Conservation (phyloP, 129 eudicot species). For the Tanacetum coccineum region DNA sequence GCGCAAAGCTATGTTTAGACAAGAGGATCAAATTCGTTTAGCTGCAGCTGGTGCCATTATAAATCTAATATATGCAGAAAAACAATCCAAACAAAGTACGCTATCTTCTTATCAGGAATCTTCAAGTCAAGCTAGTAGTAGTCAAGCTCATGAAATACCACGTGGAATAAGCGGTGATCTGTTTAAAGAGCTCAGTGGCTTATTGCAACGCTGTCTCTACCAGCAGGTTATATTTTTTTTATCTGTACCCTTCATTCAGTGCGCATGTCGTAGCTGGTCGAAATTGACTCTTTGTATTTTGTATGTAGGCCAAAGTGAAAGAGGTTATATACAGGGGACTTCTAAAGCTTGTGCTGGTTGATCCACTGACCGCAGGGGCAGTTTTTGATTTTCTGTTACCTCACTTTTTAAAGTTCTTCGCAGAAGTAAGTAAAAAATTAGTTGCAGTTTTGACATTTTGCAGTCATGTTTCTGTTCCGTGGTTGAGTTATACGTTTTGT, state of each 20-base stretch:
- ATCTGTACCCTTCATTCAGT: not conserved
- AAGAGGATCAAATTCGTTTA: constrained; percentile 60
- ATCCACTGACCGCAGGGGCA: constrained; percentile 50
- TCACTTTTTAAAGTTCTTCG: constrained; percentile 61
- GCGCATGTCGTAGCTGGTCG: too few species aligned
- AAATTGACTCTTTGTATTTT: constrained; percentile 8
- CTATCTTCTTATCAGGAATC: constrained; percentile 59
- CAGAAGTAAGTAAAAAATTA: constrained; percentile 38
- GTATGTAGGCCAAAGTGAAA: constrained; percentile 57
- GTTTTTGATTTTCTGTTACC: constrained; percentile 70
- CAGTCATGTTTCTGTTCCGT: constrained; percentile 10
- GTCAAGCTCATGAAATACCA: constrained; percentile 59
- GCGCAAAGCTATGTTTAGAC: constrained; percentile 80
- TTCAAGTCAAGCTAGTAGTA: constrained; percentile 82
- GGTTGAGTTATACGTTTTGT: constrained; percentile 23
- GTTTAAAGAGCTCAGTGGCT: constrained; percentile 70
- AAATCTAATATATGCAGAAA: constrained; percentile 54
- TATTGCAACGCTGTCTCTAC: constrained; percentile 76
- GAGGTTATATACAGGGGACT: constrained; percentile 58
- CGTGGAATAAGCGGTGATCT: constrained; percentile 44
- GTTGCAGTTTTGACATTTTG: not conserved
- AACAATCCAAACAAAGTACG: constrained; percentile 42
- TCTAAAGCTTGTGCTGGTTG: constrained; percentile 70
- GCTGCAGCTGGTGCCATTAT: constrained; percentile 66
- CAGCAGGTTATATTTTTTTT: constrained; percentile 47